Percentiles rank a stretch among this genome's conserved stretches.
phyloP scores from a whole-genome alignment of 306 rosid species.

The Fragaria nilgerrensis region DNA sequence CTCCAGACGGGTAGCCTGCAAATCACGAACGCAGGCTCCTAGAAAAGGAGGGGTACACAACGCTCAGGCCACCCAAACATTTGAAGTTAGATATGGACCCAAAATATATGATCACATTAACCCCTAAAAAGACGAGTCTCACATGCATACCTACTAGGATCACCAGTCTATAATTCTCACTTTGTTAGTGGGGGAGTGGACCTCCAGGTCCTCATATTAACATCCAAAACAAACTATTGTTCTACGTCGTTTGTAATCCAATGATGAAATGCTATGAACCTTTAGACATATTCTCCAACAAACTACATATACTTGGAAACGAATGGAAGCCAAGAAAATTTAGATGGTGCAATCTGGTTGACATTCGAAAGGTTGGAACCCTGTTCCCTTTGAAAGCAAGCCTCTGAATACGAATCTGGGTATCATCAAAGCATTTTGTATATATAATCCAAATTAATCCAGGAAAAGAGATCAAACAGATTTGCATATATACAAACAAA shows the following conservation, averaged over 20 bases:
- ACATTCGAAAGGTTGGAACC: constrained; percentile 20
- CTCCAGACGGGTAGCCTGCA: too few relatives aligned
- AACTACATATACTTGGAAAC: neutral
- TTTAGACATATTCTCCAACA: neutral
- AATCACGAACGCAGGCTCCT: too few relatives aligned
- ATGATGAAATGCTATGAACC: neutral
- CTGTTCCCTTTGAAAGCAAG: constrained; percentile 30
- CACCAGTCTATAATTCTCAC: neutral
- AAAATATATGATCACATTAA: neutral
- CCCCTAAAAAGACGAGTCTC: constrained; percentile 30
- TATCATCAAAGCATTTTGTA: constrained; percentile 1
- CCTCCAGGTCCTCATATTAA: neutral
- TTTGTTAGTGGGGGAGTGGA: constrained; percentile 15
- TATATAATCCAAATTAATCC: neutral
- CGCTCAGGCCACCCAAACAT: too few relatives aligned
- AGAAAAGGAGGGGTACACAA: too few relatives aligned
- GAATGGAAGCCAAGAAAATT: neutral
- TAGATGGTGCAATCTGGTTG: constrained; percentile 23
- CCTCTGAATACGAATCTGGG: constrained; percentile 44
- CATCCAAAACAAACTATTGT: neutral
- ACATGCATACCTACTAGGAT: constrained; percentile 23
- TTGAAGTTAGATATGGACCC: too few relatives aligned
- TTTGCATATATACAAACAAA: neutral
- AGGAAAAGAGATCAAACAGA: neutral
- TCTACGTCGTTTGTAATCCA: neutral